Conservation (phyloP, 225 moss, liverwort and hornwort genomes). For the Climacium dendroides region DNA sequence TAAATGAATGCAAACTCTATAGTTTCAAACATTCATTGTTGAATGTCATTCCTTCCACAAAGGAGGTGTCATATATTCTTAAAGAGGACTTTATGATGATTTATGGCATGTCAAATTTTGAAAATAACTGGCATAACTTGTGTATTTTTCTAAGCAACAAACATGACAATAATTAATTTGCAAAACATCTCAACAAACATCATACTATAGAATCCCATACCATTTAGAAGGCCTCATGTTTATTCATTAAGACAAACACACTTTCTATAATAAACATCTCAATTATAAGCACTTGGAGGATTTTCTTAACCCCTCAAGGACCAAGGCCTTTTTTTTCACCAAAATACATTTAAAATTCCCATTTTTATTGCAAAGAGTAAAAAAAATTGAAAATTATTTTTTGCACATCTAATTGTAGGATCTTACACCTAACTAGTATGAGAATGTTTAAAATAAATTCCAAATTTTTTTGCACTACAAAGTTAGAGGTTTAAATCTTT, state of each 20-base stretch:
- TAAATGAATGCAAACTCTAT: background rate
- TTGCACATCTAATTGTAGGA: no score
- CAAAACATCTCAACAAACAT: background rate
- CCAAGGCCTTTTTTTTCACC: no score
- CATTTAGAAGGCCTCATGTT: background rate
- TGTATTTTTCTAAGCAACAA: background rate
- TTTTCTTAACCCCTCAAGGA: no score
- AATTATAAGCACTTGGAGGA: background rate
- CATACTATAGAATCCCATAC: no score
- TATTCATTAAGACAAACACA: background rate
- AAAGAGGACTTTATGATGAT: fast-evolving
- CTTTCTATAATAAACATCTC: background rate
- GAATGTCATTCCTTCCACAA: background rate
- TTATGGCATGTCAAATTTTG: background rate
- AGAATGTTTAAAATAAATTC: no score
- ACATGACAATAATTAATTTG: background rate
- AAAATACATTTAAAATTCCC: no score
- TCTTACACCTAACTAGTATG: no score
- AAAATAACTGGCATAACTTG: background rate
- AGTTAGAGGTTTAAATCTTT: no score
- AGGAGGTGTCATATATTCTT: fast-evolving
- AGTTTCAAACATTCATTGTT: background rate
- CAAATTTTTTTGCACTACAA: no score
- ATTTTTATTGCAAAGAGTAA: no score
- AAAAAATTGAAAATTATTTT: no score